phyloP scores from a whole-genome alignment of 257 asterid genomes.

The Nicotiana knightiana region DNA sequence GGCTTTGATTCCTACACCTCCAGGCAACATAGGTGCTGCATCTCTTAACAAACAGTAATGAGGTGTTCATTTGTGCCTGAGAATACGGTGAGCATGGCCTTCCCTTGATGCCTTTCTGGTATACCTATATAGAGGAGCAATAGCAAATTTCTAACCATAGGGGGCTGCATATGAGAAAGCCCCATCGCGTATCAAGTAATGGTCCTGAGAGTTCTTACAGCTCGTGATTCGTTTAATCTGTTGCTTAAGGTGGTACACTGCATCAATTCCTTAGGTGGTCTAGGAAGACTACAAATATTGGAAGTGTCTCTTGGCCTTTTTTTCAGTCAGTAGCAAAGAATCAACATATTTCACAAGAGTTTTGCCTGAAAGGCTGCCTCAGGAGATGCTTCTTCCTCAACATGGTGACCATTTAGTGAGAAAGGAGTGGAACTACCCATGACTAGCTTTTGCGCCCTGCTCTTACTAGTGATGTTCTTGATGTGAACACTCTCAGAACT shows the following conservation, averaged over 20 bases:
- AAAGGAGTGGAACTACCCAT: slow-evolving; percentile 69
- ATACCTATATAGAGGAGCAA: slow-evolving; percentile 90
- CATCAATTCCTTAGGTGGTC: slow-evolving; percentile 64
- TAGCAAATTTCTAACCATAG: slow-evolving; percentile 79
- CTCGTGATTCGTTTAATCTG: slow-evolving; percentile 87
- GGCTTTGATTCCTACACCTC: slow-evolving; percentile 85
- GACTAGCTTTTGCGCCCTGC: slow-evolving; percentile 55
- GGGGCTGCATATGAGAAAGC: slow-evolving; percentile 72
- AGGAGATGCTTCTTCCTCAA: slow-evolving; percentile 77
- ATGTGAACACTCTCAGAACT: slow-evolving; percentile 66
- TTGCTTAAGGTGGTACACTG: slow-evolving; percentile 76
- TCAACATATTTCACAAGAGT: slow-evolving; percentile 82
- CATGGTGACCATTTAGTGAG: slow-evolving; percentile 42
- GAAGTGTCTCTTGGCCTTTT: slow-evolving; percentile 83
- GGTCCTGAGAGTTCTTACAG: slow-evolving; percentile 65
- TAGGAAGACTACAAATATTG: slow-evolving; percentile 84
- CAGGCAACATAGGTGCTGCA: slow-evolving; percentile 95
- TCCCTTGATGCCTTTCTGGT: slow-evolving; percentile 94
- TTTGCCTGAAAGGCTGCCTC: slow-evolving; percentile 74
- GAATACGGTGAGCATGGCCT: slow-evolving; percentile 90
- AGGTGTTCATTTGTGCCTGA: slow-evolving; percentile 79
- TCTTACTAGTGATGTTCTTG: slow-evolving; percentile 60
- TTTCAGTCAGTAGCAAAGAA: slow-evolving; percentile 84
- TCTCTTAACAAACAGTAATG: slow-evolving; percentile 91
- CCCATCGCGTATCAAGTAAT: slow-evolving; percentile 83